phyloP scores from a whole-genome alignment of 1,139 yeast species.

The Candida sanyaensis region DNA sequence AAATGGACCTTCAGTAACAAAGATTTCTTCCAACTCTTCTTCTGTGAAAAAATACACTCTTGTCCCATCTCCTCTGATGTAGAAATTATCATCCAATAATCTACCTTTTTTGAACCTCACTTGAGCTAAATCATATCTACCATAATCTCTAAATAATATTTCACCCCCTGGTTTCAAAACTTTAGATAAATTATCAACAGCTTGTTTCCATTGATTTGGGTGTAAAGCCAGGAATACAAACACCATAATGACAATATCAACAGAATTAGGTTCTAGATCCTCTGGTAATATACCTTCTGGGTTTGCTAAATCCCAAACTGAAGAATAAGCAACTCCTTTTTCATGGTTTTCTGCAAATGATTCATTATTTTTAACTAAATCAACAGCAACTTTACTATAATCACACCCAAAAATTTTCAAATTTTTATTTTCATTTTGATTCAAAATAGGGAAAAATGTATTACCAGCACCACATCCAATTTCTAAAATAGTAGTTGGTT shows the following conservation, averaged over 20 bases:
- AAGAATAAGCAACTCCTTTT: slow-evolving; percentile 70
- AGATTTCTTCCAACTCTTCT: slow-evolving; percentile 79
- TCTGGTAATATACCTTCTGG: slow-evolving; percentile 76
- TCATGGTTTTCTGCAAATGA: slow-evolving; percentile 48
- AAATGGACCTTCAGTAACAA: slow-evolving; percentile 61
- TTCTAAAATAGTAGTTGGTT: slow-evolving; percentile 77
- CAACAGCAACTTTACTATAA: slow-evolving; percentile 87
- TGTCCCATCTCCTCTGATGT: slow-evolving; percentile 97
- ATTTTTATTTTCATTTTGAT: slow-evolving; percentile 78
- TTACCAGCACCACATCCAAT: slow-evolving; percentile 99
- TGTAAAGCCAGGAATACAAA: slow-evolving; percentile 91
- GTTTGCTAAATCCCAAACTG: slow-evolving; percentile 96
- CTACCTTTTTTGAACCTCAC: slow-evolving; percentile 90
- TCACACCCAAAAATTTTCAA: slow-evolving; percentile 84
- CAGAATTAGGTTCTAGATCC: slow-evolving; percentile 76
- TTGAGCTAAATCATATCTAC: slow-evolving; percentile 94
- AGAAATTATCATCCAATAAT: slow-evolving; percentile 85
- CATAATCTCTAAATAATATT: slow-evolving; percentile 89
- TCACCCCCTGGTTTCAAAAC: slow-evolving; percentile 91
- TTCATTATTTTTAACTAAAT: slow-evolving; percentile 68
- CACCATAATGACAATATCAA: slow-evolving; percentile 89
- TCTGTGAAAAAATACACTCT: slow-evolving; percentile 96
- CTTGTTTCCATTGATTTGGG: slow-evolving; percentile 89
- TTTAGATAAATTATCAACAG: slow-evolving; percentile 66
- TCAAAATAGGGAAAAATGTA: slow-evolving; percentile 86